Conservation (phyloP, 2,329 filamentous ascomycete genomes). For the Aureobasidium lini region DNA sequence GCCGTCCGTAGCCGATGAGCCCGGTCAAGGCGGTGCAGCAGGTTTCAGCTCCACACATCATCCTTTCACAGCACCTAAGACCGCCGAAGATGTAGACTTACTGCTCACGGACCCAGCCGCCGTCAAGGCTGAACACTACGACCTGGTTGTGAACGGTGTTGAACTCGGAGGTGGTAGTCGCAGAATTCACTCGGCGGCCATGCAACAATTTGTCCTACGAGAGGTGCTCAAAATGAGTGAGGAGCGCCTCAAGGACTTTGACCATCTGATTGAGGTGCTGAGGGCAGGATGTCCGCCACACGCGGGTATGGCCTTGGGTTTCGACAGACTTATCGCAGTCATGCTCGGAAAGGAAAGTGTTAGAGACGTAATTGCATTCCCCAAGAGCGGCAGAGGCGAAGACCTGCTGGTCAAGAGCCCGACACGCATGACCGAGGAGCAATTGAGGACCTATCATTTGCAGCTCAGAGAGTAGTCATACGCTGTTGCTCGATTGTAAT, state of each 20-base stretch:
- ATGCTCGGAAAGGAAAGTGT: constrained; percentile 71
- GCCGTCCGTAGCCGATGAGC: constrained; percentile 54
- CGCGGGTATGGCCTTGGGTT: constrained; percentile 85
- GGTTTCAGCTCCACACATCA: constrained; percentile 87
- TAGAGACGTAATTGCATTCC: constrained; percentile 92
- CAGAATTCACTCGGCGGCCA: constrained; percentile 75
- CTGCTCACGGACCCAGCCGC: constrained; percentile 64
- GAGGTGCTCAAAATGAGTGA: constrained; percentile 73
- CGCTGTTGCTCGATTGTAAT: not conserved
- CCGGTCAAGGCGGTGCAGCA: constrained; percentile 72
- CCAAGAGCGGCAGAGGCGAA: constrained; percentile 85
- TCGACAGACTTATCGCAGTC: constrained; percentile 77
- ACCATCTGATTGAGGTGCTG: constrained; percentile 76
- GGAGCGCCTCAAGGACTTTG: constrained; percentile 68
- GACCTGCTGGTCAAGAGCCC: constrained; percentile 79
- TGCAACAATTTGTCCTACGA: constrained; percentile 80
- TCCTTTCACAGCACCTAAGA: constrained; percentile 85
- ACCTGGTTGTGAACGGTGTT: constrained; percentile 89
- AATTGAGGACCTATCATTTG: constrained; percentile 54
- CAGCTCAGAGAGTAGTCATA: constrained; percentile 19
- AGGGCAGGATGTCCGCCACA: constrained; percentile 86
- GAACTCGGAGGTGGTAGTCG: constrained; percentile 90
- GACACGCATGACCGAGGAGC: constrained; percentile 54
- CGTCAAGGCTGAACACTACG: constrained; percentile 82
- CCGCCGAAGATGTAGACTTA: constrained; percentile 62